Evolutionary conservation across 306 rosid species (phyloP).

Genomic region (Ormosia semicastrata): DNA sequence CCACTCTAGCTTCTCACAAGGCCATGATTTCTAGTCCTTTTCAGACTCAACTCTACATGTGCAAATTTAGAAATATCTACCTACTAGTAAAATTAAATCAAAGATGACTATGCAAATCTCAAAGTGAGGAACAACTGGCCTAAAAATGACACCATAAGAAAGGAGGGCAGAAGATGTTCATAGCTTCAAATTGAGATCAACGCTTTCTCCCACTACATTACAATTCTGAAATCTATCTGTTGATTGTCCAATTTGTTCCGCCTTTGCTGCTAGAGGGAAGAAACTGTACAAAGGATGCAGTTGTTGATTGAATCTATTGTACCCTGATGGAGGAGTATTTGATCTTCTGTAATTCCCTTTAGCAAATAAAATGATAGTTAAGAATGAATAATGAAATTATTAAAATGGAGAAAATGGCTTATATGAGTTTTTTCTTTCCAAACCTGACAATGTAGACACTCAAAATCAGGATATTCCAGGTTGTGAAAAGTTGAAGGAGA

Average conservation of each 20-base stretch:
- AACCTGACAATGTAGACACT: constrained; percentile 41
- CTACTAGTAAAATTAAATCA: constrained; percentile 8
- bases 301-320: constrained; percentile 36
- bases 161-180: constrained; percentile 20
- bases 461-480: constrained; percentile 28
- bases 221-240: constrained; percentile 28
- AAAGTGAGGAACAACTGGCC: constrained; percentile 36
- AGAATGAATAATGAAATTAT: neutral
- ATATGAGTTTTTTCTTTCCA: neutral
- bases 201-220: constrained; percentile 41
- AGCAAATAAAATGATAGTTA: constrained; percentile 16
- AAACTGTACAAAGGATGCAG: constrained; percentile 45
- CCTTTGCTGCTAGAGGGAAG: constrained; percentile 47
- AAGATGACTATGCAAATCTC: constrained; percentile 24
- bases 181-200: constrained; percentile 78
- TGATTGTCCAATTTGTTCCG: constrained; percentile 37
- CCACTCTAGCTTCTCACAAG: constrained; percentile 41
- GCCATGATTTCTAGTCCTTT: constrained; percentile 36
- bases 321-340: constrained; percentile 22
- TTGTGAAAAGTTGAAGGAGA: constrained; percentile 34
- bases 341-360: constrained; percentile 47
- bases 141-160: constrained; percentile 1
- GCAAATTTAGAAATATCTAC: constrained; percentile 41
- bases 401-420: neutral
- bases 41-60: constrained; percentile 40